phyloP scores from a whole-genome alignment of 1,284 basidiomycete species.

The Afroboletus lepidellus region DNA sequence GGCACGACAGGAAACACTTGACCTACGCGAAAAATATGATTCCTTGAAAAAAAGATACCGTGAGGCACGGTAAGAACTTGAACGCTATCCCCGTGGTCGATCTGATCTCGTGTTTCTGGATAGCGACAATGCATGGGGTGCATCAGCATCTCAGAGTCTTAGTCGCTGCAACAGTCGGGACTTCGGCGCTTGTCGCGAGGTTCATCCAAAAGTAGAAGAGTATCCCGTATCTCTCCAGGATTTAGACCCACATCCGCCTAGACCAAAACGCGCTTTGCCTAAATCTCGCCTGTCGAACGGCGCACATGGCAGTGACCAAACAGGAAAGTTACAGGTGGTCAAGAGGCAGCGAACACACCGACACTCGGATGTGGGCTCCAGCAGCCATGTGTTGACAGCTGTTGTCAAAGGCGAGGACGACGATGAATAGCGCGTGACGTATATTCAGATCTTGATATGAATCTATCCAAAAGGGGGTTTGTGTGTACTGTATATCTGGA shows the following conservation, averaged over 20 bases:
- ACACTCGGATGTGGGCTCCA: slow-evolving; percentile 17
- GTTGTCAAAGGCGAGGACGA: slow-evolving; percentile 15
- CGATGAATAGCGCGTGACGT: slow-evolving; percentile 7
- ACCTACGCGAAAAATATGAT: slow-evolving; percentile 35
- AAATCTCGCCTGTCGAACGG: slow-evolving; percentile 15
- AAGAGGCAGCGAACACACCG: slow-evolving; percentile 28
- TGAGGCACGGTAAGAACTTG: slow-evolving; percentile 21
- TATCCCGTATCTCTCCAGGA: slow-evolving; percentile 10
- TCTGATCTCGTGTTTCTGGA: not conserved
- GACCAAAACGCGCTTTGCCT: slow-evolving; percentile 33
- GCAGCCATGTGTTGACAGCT: slow-evolving; percentile 1
- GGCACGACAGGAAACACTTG: slow-evolving; percentile 27
- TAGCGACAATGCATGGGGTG: slow-evolving; percentile 10
- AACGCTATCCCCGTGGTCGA: not conserved
- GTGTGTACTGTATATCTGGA: slow-evolving; percentile 1
- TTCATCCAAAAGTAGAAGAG: slow-evolving; percentile 28
- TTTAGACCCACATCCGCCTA: slow-evolving; percentile 1
- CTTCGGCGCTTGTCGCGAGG: slow-evolving; percentile 9
- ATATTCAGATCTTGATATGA: not conserved
- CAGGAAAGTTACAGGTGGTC: slow-evolving; percentile 3
- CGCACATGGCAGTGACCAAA: slow-evolving; percentile 4
- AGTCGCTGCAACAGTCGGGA: slow-evolving; percentile 12
- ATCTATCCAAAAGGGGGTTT: not conserved
- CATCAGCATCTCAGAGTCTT: not conserved
- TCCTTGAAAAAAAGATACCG: slow-evolving; percentile 19